Conservation (phyloP, 208 protist species). For the Vickermania spadyakhi region DNA sequence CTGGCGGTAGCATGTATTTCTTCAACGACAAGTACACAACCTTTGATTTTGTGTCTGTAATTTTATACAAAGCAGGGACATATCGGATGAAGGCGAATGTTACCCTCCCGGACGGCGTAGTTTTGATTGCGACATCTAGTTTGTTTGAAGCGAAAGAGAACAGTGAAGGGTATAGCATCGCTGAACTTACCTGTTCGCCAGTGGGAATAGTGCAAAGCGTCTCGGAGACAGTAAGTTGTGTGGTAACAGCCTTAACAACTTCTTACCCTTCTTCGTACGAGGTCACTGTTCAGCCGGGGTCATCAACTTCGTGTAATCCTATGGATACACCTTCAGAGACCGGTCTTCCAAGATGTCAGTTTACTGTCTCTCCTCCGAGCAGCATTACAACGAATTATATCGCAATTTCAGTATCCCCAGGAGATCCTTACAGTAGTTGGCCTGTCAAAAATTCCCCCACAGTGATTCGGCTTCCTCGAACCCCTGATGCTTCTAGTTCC, state of each 20-base stretch:
- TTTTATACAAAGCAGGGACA: constrained; percentile 28
- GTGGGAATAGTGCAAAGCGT: constrained; percentile 24
- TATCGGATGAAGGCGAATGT: constrained; percentile 59
- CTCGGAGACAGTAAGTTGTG: constrained; percentile 20
- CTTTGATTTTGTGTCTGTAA: constrained; percentile 52
- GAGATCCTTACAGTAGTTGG: constrained; percentile 31
- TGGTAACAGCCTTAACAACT: constrained; percentile 18
- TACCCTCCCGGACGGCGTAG: constrained; percentile 26
- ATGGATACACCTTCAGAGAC: constrained; percentile 14
- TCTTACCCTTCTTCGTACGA: constrained; percentile 28
- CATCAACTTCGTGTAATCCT: constrained; percentile 16
- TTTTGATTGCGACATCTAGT: constrained; percentile 27
- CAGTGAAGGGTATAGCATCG: constrained; percentile 10
- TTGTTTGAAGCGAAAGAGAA: constrained; percentile 24
- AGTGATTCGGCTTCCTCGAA: constrained; percentile 46
- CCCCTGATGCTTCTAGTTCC: constrained; percentile 21
- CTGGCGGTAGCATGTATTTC: constrained; percentile 23
- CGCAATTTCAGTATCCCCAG: constrained; percentile 24
- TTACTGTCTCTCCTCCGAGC: constrained; percentile 45
- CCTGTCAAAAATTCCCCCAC: constrained; percentile 51
- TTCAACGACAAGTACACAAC: constrained; percentile 19
- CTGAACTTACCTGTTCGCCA: constrained; percentile 42
- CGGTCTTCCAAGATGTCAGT: constrained; percentile 36
- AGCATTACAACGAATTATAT: constrained; percentile 32
- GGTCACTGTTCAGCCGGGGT: constrained; percentile 45